phyloP scores from a whole-genome alignment of 371 early-diverging fungal genomes.

The Saksenaea oblongispora region DNA sequence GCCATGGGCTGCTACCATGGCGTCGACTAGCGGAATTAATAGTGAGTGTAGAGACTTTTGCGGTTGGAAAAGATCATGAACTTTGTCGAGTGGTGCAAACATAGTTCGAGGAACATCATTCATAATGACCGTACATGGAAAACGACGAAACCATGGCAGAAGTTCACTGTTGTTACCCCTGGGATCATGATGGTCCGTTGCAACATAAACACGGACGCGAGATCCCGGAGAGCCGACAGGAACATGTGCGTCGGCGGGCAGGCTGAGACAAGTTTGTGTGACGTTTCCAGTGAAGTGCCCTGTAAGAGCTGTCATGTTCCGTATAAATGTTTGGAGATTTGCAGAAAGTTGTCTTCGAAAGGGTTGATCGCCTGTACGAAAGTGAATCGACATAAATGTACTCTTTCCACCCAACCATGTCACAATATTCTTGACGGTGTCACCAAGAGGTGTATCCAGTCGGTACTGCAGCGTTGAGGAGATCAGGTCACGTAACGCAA shows the following conservation, averaged over 20 bases:
- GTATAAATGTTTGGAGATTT: conserved; percentile 21
- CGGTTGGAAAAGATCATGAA: conserved; percentile 29
- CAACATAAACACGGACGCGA: conserved; percentile 27
- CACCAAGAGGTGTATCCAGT: conserved; percentile 32
- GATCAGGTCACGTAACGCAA: conserved; percentile 25
- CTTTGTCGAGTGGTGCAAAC: conserved; percentile 27
- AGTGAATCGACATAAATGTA: conserved; percentile 35
- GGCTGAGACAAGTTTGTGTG: background rate
- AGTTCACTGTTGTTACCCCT: conserved; percentile 19
- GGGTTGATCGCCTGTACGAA: conserved; percentile 39
- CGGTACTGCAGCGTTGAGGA: conserved; percentile 31
- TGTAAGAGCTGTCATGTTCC: conserved; percentile 18
- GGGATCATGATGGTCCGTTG: conserved; percentile 43
- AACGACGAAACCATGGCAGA: conserved; percentile 33
- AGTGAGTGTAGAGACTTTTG: conserved; percentile 24
- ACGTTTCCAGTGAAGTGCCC: background rate
- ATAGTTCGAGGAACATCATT: conserved; percentile 30
- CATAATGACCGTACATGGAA: conserved; percentile 39
- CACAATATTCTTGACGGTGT: conserved; percentile 32
- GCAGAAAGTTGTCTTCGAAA: conserved; percentile 21
- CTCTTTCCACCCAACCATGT: conserved; percentile 33
- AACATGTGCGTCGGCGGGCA: background rate
- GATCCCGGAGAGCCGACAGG: conserved; percentile 1
- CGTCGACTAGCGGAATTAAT: conserved; percentile 42
- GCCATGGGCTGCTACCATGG: conserved; percentile 49